Evolutionary conservation across 1,139 yeast species (phyloP).

Genomic region (Pichia sp.): DNA sequence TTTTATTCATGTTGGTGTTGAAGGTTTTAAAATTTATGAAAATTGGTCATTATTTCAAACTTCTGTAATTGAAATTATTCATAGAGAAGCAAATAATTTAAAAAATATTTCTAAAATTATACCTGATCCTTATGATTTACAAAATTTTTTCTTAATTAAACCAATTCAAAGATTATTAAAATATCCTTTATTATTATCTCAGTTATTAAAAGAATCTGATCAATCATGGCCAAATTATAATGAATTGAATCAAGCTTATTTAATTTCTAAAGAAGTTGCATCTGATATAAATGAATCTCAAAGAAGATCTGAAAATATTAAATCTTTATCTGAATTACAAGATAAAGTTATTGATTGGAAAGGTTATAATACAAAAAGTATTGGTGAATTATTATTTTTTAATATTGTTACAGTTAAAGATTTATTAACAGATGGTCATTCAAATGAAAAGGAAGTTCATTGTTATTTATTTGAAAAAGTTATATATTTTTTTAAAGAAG

Average conservation of each 20-base stretch:
- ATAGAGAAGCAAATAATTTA: conserved; percentile 54
- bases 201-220: conserved; percentile 62
- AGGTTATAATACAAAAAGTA: conserved; percentile 76
- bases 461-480: conserved; percentile 86
- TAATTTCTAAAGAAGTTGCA: conserved; percentile 70
- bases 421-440: conserved; percentile 37
- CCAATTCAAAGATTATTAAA: conserved; percentile 94
- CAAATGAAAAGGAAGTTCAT: conserved; percentile 80
- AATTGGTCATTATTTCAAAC: conserved; percentile 86
- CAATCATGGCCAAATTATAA: conserved; percentile 49
- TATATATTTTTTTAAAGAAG: conserved; percentile 56
- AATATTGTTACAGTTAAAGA: conserved; percentile 74
- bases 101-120: conserved; percentile 54
- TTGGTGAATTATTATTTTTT: conserved; percentile 78
- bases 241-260: conserved; percentile 65
- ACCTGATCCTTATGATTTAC: conserved; percentile 85
- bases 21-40: conserved; percentile 82
- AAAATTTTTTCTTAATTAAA: conserved; percentile 79
- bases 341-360: conserved; percentile 86
- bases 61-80: conserved; percentile 76
- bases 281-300: conserved; percentile 88
- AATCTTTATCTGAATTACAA: conserved; percentile 58
- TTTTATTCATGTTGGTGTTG: conserved; percentile 69
- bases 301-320: conserved; percentile 82
- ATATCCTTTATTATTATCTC: conserved; percentile 77